Evolutionary conservation across 345 rosid genomes (phyloP).

Genomic region (Lepidium sativum): DNA sequence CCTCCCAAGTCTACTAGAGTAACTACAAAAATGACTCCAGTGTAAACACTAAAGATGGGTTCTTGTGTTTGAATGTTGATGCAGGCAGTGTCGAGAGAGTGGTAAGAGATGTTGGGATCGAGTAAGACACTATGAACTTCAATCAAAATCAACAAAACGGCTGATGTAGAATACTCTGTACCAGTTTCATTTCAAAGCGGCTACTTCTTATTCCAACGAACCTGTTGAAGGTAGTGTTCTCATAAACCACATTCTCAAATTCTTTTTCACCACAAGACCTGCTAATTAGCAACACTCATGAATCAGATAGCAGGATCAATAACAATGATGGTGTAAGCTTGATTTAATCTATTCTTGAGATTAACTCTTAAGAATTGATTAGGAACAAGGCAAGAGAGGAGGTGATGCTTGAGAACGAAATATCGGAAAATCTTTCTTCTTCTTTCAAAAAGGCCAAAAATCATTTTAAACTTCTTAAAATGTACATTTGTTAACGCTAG

Average conservation of each 20-base stretch:
- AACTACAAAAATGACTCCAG: not conserved
- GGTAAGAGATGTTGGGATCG: slow-evolving; percentile 85
- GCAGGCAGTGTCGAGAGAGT: slow-evolving; percentile 65
- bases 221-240: slow-evolving; percentile 38
- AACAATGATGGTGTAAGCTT: slow-evolving; percentile 7
- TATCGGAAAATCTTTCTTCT: too few relatives aligned
- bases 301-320: slow-evolving; percentile 1
- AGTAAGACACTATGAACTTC: slow-evolving; percentile 45
- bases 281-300: slow-evolving; percentile 6
- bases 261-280: slow-evolving; percentile 37
- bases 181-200: slow-evolving; percentile 40
- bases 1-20: not conserved
- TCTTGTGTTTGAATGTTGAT: not conserved
- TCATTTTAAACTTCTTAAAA: too few relatives aligned
- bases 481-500: too few relatives aligned
- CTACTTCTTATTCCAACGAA: slow-evolving; percentile 36
- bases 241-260: not conserved
- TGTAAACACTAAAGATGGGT: slow-evolving; percentile 1
- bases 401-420: slow-evolving; percentile 20
- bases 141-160: slow-evolving; percentile 35
- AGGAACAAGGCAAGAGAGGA: slow-evolving; percentile 30
- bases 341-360: slow-evolving; percentile 27
- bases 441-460: too few relatives aligned
- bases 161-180: slow-evolving; percentile 32
- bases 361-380: slow-evolving; percentile 39